phyloP scores from a whole-genome alignment of 2,329 filamentous ascomycete species.

The Acarospora socialis region DNA sequence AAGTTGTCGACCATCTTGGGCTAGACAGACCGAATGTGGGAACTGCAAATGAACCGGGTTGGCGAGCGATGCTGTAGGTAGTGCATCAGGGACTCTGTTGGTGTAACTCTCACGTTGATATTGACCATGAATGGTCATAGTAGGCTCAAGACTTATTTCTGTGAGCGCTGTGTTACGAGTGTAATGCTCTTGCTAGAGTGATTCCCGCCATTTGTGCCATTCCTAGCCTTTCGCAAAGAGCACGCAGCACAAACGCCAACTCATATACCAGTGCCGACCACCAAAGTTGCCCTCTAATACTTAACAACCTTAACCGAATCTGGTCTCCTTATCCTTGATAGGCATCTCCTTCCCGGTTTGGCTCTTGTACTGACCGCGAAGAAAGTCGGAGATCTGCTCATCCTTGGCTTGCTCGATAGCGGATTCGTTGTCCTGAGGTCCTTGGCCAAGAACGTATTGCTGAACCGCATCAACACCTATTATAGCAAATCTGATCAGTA shows the following conservation, averaged over 20 bases:
- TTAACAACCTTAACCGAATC: constrained; percentile 21
- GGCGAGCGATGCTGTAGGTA: constrained; percentile 12
- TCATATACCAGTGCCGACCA: too few species aligned
- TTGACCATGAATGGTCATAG: too few species aligned
- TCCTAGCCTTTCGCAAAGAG: too few species aligned
- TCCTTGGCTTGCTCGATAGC: constrained; percentile 75
- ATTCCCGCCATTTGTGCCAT: too few species aligned
- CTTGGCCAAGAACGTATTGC: constrained; percentile 56
- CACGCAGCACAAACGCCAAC: too few species aligned
- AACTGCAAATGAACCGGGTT: constrained; percentile 5
- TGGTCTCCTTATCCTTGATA: constrained; percentile 51
- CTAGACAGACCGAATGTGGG: constrained; percentile 25
- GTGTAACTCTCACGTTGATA: too few species aligned
- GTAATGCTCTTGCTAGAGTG: too few species aligned
- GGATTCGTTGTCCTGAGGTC: constrained; percentile 55
- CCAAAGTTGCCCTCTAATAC: too few species aligned
- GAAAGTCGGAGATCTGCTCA: constrained; percentile 59
- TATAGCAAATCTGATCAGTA: too few species aligned
- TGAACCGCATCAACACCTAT: constrained; percentile 64
- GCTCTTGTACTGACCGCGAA: constrained; percentile 56
- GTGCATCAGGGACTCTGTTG: too few species aligned
- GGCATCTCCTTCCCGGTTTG: constrained; percentile 54
- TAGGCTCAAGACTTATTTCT: too few species aligned
- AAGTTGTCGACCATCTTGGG: constrained; percentile 38
- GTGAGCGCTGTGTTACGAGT: too few species aligned